Conservation (phyloP, 139 green algal genomes). For the Chlorella sp. region DNA sequence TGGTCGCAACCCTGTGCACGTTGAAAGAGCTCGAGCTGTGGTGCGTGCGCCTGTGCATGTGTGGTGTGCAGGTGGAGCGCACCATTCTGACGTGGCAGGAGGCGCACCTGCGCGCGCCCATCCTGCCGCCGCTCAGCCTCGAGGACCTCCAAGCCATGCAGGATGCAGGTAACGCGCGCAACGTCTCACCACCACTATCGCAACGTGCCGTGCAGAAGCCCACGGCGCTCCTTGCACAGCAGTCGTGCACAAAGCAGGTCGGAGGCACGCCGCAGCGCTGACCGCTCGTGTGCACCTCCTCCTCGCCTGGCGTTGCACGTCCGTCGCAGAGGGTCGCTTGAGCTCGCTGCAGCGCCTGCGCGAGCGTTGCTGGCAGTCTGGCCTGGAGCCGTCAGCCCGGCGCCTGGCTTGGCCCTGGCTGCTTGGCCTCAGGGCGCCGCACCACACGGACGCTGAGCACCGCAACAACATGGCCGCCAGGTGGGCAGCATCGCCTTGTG, state of each 20-base stretch:
- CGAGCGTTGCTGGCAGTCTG: constrained; percentile 56
- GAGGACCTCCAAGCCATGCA: constrained; percentile 31
- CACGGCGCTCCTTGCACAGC: too few species aligned
- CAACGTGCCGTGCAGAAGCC: too few species aligned
- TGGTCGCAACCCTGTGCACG: too few species aligned
- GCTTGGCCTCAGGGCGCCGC: constrained; percentile 57
- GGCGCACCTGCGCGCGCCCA: not conserved
- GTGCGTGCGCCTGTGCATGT: too few species aligned
- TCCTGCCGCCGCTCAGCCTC: constrained; percentile 16
- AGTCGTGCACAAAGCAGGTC: too few species aligned
- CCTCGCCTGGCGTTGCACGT: too few species aligned
- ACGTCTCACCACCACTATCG: too few species aligned
- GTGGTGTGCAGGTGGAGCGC: not conserved
- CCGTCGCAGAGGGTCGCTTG: constrained; percentile 47
- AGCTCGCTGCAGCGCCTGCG: not conserved
- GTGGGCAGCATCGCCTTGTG: too few species aligned
- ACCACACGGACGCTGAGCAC: not conserved
- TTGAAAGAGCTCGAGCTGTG: too few species aligned
- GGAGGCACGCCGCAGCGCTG: too few species aligned
- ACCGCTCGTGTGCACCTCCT: too few species aligned
- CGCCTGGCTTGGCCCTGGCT: constrained; percentile 76
- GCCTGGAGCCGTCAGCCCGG: constrained; percentile 42
- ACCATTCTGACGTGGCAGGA: not conserved
- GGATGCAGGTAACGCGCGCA: constrained; percentile 26
- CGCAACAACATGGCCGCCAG: not conserved